Conservation (phyloP, 1,139 yeast genomes). For the Candida gigantensis region DNA sequence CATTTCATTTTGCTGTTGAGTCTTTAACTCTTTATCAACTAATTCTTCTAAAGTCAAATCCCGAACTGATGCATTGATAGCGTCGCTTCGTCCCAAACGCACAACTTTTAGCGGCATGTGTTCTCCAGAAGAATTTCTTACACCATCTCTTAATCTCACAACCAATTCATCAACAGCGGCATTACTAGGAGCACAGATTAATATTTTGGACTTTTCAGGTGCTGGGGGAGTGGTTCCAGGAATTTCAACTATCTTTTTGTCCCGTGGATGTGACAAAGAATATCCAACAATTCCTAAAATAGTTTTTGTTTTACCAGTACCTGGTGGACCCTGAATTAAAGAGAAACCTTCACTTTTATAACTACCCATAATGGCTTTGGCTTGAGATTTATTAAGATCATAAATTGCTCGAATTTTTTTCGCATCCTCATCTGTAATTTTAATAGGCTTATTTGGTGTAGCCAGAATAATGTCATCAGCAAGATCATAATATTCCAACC, state of each 20-base stretch:
- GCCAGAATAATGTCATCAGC: slow-evolving; percentile 66
- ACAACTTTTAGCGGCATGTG: slow-evolving; percentile 68
- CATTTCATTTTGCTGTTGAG: slow-evolving; percentile 28
- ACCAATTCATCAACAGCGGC: slow-evolving; percentile 98
- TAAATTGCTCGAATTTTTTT: slow-evolving; percentile 45
- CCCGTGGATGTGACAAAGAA: slow-evolving; percentile 42
- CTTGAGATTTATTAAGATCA: slow-evolving; percentile 83
- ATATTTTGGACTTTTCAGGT: slow-evolving; percentile 41
- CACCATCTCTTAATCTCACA: slow-evolving; percentile 78
- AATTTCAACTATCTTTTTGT: slow-evolving; percentile 32
- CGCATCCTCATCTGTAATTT: slow-evolving; percentile 37
- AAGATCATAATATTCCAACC: slow-evolving; percentile 79
- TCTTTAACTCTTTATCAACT: slow-evolving; percentile 65
- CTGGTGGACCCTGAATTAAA: slow-evolving; percentile 96
- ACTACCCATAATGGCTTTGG: slow-evolving; percentile 80
- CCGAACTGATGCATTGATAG: slow-evolving; percentile 77
- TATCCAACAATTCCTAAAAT: slow-evolving; percentile 90
- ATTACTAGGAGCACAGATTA: slow-evolving; percentile 97
- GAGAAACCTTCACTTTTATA: slow-evolving; percentile 74
- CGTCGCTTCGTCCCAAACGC: slow-evolving; percentile 90
- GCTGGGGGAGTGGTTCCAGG: slow-evolving; percentile 16
- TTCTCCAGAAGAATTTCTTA: slow-evolving; percentile 59
- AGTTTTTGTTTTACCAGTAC: slow-evolving; percentile 98
- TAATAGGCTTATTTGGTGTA: slow-evolving; percentile 48
- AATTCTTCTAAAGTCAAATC: slow-evolving; percentile 86